Evolutionary conservation across 352 stramenopile genomes (phyloP).

Genomic region (Globisporangium iwayamae): DNA sequence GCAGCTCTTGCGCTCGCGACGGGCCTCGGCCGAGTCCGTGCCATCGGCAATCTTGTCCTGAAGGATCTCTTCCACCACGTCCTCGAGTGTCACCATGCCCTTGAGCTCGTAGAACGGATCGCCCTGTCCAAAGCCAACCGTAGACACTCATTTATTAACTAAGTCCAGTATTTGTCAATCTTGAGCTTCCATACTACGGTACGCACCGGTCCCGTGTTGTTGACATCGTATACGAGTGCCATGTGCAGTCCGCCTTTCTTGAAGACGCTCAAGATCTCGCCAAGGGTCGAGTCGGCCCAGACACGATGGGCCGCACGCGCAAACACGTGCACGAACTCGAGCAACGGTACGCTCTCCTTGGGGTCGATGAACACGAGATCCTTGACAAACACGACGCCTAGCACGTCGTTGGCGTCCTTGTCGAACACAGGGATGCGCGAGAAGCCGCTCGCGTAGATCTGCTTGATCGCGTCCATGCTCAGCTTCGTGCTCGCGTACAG

Average conservation of each 20-base stretch:
- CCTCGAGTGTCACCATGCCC: constrained; percentile 97
- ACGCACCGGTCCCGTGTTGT: constrained; percentile 75
- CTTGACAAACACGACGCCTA: constrained; percentile 95
- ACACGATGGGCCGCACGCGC: constrained; percentile 66
- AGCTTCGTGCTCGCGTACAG: constrained; percentile 44
- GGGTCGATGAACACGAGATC: constrained; percentile 86
- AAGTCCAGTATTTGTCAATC: not conserved
- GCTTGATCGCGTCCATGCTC: constrained; percentile 55
- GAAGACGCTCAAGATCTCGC: constrained; percentile 73
- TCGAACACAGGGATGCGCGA: constrained; percentile 94
- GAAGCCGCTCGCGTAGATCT: constrained; percentile 90
- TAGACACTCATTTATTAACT: constrained; percentile 19
- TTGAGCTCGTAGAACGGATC: constrained; percentile 97
- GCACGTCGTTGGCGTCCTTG: constrained; percentile 94
- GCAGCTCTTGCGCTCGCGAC: constrained; percentile 42
- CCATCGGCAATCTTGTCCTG: constrained; percentile 96
- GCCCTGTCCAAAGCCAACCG: constrained; percentile 23
- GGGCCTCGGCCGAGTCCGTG: constrained; percentile 72
- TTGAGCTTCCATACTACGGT: too few relatives aligned
- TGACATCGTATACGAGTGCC: constrained; percentile 73
- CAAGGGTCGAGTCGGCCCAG: constrained; percentile 62
- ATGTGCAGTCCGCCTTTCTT: constrained; percentile 70
- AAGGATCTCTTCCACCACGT: constrained; percentile 98
- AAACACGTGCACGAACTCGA: constrained; percentile 92
- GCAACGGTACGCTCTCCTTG: constrained; percentile 53